phyloP scores from a whole-genome alignment of 164 flowering plant genomes.

The Paratinospora sagittata region DNA sequence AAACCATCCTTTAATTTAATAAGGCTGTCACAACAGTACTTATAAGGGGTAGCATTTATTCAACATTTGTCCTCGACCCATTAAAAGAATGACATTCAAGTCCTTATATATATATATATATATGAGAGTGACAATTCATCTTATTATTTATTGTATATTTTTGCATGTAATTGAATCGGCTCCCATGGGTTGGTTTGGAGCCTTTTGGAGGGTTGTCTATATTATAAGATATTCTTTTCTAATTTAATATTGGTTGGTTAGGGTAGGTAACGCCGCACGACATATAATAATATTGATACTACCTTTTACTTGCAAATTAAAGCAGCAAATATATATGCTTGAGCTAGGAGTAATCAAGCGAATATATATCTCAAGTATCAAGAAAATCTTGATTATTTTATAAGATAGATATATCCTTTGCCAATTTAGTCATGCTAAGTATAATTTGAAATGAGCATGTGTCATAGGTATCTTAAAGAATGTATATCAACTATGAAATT shows the following conservation, averaged over 20 bases:
- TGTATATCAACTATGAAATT: no score
- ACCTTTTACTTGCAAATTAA: not conserved
- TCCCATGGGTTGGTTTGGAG: not conserved
- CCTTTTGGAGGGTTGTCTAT: not conserved
- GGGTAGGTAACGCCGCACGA: not conserved
- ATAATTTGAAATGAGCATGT: no score
- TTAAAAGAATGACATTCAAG: not conserved
- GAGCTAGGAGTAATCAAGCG: not conserved
- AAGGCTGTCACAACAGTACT: constrained; percentile 1
- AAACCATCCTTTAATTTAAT: not conserved
- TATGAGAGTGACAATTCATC: not conserved
- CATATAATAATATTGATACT: not conserved
- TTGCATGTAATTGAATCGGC: not conserved
- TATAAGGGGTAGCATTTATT: not conserved
- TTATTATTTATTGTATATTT: not conserved
- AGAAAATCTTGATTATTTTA: no score
- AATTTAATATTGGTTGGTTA: not conserved
- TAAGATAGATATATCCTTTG: no score
- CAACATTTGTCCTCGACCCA: not conserved
- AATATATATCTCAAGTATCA: no score
- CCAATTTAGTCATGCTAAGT: no score
- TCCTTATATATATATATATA: not conserved
- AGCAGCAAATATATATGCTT: not conserved
- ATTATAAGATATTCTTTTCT: no score
- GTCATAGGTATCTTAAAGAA: no score